phyloP scores from a whole-genome alignment of 148 eudicot species.

The Heliamphora exappendiculata region DNA sequence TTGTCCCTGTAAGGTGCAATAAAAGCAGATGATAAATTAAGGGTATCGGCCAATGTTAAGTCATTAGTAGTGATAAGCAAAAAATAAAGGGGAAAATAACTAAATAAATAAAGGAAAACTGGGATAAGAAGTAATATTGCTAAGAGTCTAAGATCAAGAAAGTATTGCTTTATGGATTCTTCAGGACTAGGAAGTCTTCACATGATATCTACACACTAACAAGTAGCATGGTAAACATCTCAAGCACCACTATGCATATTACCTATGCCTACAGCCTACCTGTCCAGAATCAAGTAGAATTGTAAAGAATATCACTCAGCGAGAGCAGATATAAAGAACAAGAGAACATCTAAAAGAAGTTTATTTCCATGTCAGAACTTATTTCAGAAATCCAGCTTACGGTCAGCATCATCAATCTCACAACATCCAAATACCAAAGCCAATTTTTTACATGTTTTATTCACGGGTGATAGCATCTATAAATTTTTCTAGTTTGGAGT shows the following conservation, averaged over 20 bases:
- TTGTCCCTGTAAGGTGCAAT: conserved; percentile 69
- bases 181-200: background rate
- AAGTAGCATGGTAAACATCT: conserved; percentile 5
- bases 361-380: no score
- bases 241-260: conserved; percentile 4
- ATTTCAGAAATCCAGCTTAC: background rate
- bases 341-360: background rate
- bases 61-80: background rate
- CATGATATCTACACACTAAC: background rate
- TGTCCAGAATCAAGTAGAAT: background rate
- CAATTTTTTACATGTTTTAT: background rate
- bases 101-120: background rate
- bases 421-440: background rate
- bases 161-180: background rate
- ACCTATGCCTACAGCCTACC: background rate
- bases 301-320: conserved; percentile 1
- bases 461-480: background rate
- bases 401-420: background rate
- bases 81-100: background rate
- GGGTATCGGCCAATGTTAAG: background rate
- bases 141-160: background rate
- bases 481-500: background rate
- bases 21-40: background rate
- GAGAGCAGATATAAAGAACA: background rate
- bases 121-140: background rate